phyloP scores from a whole-genome alignment of 805 yeast species.

The Saccharomycopsis sp. region DNA sequence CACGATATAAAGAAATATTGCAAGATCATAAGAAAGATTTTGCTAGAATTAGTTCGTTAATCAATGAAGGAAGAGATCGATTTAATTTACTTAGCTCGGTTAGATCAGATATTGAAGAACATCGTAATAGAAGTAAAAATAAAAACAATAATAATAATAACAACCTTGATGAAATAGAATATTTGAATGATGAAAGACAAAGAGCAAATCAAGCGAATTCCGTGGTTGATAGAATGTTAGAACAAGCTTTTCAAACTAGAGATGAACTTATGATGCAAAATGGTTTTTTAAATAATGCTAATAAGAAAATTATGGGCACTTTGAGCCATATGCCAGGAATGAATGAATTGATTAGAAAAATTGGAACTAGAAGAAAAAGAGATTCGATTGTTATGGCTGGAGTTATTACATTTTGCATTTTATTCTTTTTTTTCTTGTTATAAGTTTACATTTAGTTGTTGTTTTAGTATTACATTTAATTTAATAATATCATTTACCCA shows the following conservation, averaged over 20 bases:
- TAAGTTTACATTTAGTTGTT: background rate
- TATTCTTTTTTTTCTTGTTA: slow-evolving; percentile 41
- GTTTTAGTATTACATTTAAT: no score
- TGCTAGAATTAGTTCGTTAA: slow-evolving; percentile 43
- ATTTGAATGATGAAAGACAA: slow-evolving; percentile 66
- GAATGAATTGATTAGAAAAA: slow-evolving; percentile 61
- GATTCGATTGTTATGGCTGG: slow-evolving; percentile 77
- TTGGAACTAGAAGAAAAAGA: slow-evolving; percentile 80
- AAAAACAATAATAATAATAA: slow-evolving; percentile 17
- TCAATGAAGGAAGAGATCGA: slow-evolving; percentile 68
- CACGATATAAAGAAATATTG: slow-evolving; percentile 69
- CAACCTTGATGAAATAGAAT: slow-evolving; percentile 45
- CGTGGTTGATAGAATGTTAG: slow-evolving; percentile 67
- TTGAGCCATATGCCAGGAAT: slow-evolving; percentile 75
- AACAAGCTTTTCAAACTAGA: slow-evolving; percentile 83
- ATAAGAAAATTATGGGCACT: slow-evolving; percentile 47
- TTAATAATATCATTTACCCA: no score
- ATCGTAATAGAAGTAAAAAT: slow-evolving; percentile 33
- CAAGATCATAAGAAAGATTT: slow-evolving; percentile 61
- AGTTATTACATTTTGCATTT: slow-evolving; percentile 61
- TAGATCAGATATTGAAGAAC: slow-evolving; percentile 67
- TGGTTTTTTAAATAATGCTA: slow-evolving; percentile 49
- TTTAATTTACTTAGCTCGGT: slow-evolving; percentile 66
- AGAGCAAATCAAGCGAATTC: slow-evolving; percentile 64
- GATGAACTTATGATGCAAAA: slow-evolving; percentile 76